Base-by-base conservation (phyloP, 192 early-diverging fungal genomes). In the Coemansia sp. region DNA sequence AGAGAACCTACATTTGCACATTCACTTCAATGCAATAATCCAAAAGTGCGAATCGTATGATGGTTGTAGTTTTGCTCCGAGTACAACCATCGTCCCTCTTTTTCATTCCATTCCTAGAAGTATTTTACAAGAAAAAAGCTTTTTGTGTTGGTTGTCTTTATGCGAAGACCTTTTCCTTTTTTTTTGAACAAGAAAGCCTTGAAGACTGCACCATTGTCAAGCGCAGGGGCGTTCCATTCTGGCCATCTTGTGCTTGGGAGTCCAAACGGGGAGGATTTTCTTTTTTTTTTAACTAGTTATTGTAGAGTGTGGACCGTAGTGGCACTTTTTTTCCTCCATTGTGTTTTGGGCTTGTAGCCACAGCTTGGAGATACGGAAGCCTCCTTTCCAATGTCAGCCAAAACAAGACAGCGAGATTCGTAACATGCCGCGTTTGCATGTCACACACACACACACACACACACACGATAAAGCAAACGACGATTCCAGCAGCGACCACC, bases 1-100 rank as follows among this genome's bases (percentile, higher is more conserved):
- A 59, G 32, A 41, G 40, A 63, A 49, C 36, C 36, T 52, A 21
- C 49, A 52, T 52, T 52, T 45, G 19, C 19, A 19, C 19, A 52
- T 52, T 52, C 12, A 7, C 49, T 52, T 52, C 3, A 1, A 45
- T 45, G 43, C 43, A 45, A 45, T 45, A 32, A 32, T 32, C 32
- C 43, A 45, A 6, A 6, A 11, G 19, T 10, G 49, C 12, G 49
- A 21, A 52, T 52, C 21, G 11, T 8, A 8, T 21, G 22, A 6
- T 19, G 49, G 22, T 22, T 52, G 22, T 52, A 21, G 19, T 22
- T 21, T 9, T 52, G 49, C 49, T 22, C 18, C 22, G 15, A 12
- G 16, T n/a, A 45, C 8, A 45, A 45, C 43, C 43, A 5, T 4
- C 10, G 43, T 15, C 43, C 8, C 43, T 45, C 43, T 45, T 45